Base-by-base conservation (phyloP, 768 basidiomycete genomes). In the Tulasnella sp. region DNA sequence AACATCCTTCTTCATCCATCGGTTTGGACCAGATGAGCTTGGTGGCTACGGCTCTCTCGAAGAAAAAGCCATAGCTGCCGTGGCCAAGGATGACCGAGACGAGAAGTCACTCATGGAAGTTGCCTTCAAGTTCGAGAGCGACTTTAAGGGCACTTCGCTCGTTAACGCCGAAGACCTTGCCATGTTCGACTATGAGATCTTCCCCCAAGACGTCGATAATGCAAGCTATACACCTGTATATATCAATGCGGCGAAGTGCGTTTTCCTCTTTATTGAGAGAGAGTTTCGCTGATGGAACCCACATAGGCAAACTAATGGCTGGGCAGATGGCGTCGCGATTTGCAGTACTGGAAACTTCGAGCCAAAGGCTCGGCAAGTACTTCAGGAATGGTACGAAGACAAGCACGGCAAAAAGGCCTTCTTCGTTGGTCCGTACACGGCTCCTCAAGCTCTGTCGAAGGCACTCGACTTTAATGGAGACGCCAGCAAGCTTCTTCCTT, bases 171-270 rank as follows among this genome's bases (percentile, higher is more conserved):
- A 70, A 23, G 57, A 35, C 18, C 37, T 70, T 20, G 20, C 26
- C 18, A 37, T 61, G 35, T 76, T 37, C 75, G 75, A 76, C 75
- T 76, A 76, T 69, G 75, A 76, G 11, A n/a, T 61, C 2, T 42
- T 67, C 18, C 75, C 75, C 23, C 75, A 76, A 23, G 75, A 61
- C 57, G 20, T 67, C 9, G 40, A 42, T 46, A 39, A 46, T 40
- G 35, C 32, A 18, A 46, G 75, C 75, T 29, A 35, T 32, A 46
- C 55, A n/a, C 75, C 55, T 23, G 37, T 74, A n/a, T 48, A 44
- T 18, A 48, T 74, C 44, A 48, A 74, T 48, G 46, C 44, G 16
- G 42, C 42, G 11, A 39, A 29, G 42, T 32, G 42, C 18, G 46
- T n/a, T 37, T 5, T 48, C 4, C 35, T 32, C 35, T 6, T 57